These are phyloP conservation scores for Cutaneotrichosporon sp. DNA, from an alignment of 1,284 basidiomycete genomes.

Conservation along the genomic window DNA sequence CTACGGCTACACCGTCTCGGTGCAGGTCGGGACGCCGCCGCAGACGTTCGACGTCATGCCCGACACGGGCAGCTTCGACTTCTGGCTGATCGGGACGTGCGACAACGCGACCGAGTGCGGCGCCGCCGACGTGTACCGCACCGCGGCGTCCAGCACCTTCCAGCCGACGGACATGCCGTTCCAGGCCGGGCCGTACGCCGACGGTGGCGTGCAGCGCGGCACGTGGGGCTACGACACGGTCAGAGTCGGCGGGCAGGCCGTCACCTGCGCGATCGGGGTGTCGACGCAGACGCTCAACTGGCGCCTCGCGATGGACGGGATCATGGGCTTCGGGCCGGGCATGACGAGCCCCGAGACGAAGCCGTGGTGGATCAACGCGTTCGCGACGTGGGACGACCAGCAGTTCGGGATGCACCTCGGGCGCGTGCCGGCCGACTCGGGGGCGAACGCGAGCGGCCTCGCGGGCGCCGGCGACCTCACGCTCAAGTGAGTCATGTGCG, in stretches of 20 bases:
- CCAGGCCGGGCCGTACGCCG: neutral
- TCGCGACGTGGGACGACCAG: neutral
- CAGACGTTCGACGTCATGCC: constrained; percentile 61
- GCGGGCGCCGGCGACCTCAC: neutral
- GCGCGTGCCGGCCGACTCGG: too few species aligned
- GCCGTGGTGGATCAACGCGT: constrained; percentile 54
- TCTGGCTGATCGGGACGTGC: constrained; percentile 51
- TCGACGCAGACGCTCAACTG: neutral
- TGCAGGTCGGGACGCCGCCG: constrained; percentile 45
- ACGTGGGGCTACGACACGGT: neutral
- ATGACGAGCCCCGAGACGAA: constrained; percentile 54
- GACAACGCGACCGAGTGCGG: constrained; percentile 23
- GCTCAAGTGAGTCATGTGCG: neutral
- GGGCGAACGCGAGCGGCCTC: neutral
- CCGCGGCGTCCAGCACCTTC: constrained; percentile 29
- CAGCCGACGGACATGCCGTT: constrained; percentile 36
- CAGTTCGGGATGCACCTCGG: neutral
- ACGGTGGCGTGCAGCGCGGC: neutral
- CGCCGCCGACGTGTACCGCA: constrained; percentile 21
- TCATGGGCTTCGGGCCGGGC: constrained; percentile 56
- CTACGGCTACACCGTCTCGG: constrained; percentile 39
- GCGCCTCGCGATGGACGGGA: constrained; percentile 35
- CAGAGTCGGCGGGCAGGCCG: neutral
- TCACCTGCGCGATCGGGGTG: neutral
- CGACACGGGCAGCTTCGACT: constrained; percentile 62